Conservation (phyloP, 83 land plant genomes). For the Larix sibirica region DNA sequence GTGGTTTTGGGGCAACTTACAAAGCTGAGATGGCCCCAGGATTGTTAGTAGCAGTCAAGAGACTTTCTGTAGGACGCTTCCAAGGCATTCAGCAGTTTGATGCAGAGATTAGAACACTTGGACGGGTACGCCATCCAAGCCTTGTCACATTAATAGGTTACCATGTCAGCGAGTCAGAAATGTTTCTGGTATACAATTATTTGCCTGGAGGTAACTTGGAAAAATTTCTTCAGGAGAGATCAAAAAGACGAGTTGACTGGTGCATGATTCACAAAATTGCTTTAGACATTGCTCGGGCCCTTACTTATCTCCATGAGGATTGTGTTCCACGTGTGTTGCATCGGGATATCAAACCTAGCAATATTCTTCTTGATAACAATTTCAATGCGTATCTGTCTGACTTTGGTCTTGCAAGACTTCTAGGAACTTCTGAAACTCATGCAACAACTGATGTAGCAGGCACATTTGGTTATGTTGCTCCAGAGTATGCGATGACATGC, state of each 20-base stretch:
- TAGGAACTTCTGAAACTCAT: slow-evolving; percentile 7
- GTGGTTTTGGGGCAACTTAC: slow-evolving; percentile 80
- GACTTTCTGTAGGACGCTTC: slow-evolving; percentile 62
- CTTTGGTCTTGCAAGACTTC: not conserved
- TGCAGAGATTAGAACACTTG: slow-evolving; percentile 69
- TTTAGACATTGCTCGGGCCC: slow-evolving; percentile 58
- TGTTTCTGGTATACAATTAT: slow-evolving; percentile 76
- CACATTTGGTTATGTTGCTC: slow-evolving; percentile 69
- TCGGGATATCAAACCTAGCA: not conserved
- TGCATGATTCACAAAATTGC: slow-evolving; percentile 68
- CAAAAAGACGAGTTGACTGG: slow-evolving; percentile 62
- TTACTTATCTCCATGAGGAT: slow-evolving; percentile 62
- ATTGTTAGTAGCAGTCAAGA: slow-evolving; percentile 56
- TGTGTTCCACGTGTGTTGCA: not conserved
- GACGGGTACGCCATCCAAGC: slow-evolving; percentile 57
- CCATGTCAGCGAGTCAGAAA: slow-evolving; percentile 67
- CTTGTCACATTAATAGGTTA: slow-evolving; percentile 73
- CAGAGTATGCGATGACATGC: slow-evolving; percentile 67
- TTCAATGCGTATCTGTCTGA: not conserved
- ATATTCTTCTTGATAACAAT: slow-evolving; percentile 5
- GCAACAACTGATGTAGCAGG: slow-evolving; percentile 54
- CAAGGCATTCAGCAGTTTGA: slow-evolving; percentile 73
- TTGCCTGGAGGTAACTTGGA: slow-evolving; percentile 78
- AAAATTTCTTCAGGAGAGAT: slow-evolving; percentile 61
- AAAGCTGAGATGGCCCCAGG: slow-evolving; percentile 64